phyloP scores from a whole-genome alignment of 371 early-diverging fungal species.

The Mucor piriformis region DNA sequence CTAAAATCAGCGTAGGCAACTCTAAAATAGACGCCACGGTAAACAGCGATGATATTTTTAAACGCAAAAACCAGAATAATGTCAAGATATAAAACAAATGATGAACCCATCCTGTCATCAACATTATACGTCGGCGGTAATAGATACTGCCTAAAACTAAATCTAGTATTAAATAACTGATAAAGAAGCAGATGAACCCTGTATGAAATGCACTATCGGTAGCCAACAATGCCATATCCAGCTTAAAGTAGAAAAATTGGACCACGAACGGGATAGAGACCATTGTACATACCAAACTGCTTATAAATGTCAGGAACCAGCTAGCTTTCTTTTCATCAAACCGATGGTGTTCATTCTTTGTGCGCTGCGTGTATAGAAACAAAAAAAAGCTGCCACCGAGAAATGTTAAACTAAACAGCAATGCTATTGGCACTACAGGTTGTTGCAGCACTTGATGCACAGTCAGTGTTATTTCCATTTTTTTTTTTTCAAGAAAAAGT shows the following conservation, averaged over 20 bases:
- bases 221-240: constrained; percentile 13
- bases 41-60: constrained; percentile 29
- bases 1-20: constrained; percentile 36
- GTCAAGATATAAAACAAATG: constrained; percentile 43
- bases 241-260: constrained; percentile 12
- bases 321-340: constrained; percentile 16
- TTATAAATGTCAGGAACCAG: constrained; percentile 23
- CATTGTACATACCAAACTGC: constrained; percentile 20
- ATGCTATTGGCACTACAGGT: constrained; percentile 2
- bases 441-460: constrained; percentile 12
- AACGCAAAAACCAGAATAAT: constrained; percentile 21
- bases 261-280: constrained; percentile 23
- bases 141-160: constrained; percentile 43
- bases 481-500: not conserved
- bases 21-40: constrained; percentile 32
- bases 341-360: not conserved
- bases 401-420: constrained; percentile 6
- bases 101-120: constrained; percentile 54
- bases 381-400: constrained; percentile 9
- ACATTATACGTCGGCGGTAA: constrained; percentile 43
- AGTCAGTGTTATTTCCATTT: not conserved
- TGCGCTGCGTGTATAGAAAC: not conserved
- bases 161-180: constrained; percentile 45
- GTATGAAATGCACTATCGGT: constrained; percentile 15
- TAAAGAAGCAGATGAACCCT: constrained; percentile 32